phyloP scores from a whole-genome alignment of 2,329 filamentous ascomycete species.

The Fusarium verrucosum region DNA sequence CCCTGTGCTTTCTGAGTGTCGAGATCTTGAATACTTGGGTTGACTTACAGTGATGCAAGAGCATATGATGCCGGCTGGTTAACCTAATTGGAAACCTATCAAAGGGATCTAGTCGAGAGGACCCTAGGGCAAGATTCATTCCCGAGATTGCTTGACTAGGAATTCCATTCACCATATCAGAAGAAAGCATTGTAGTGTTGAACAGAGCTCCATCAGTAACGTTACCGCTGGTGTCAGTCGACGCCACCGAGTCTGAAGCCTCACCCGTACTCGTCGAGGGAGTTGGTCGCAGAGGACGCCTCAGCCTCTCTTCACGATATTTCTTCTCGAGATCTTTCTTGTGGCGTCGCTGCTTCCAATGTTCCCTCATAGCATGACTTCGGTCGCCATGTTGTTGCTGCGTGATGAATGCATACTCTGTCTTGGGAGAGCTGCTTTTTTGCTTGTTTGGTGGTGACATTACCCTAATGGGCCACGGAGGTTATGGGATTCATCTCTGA shows the following conservation, averaged over 20 bases:
- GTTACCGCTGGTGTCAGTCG: not conserved
- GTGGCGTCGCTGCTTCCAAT: conserved; percentile 48
- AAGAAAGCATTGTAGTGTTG: not conserved
- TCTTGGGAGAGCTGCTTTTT: not conserved
- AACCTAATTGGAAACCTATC: conserved; percentile 1
- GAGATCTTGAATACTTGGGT: no score
- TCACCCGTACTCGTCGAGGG: not conserved
- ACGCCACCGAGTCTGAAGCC: not conserved
- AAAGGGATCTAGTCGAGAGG: conserved; percentile 6
- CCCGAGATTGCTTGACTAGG: conserved; percentile 4
- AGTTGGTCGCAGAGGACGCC: not conserved
- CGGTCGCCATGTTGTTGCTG: conserved; percentile 1
- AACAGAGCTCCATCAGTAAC: not conserved
- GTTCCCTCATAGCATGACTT: conserved; percentile 51
- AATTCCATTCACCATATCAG: not conserved
- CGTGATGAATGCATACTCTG: not conserved
- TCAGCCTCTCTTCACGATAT: conserved; percentile 12
- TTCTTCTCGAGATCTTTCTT: conserved; percentile 10
- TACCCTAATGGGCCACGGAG: not conserved
- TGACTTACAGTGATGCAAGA: conserved; percentile 8
- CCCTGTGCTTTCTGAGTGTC: not conserved
- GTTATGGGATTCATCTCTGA: not conserved
- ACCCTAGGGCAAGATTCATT: conserved; percentile 1
- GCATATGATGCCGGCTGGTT: not conserved
- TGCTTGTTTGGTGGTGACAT: conserved; percentile 7